phyloP scores from a whole-genome alignment of 1,284 basidiomycete genomes.

The Kalmanozyma brasiliensis region DNA sequence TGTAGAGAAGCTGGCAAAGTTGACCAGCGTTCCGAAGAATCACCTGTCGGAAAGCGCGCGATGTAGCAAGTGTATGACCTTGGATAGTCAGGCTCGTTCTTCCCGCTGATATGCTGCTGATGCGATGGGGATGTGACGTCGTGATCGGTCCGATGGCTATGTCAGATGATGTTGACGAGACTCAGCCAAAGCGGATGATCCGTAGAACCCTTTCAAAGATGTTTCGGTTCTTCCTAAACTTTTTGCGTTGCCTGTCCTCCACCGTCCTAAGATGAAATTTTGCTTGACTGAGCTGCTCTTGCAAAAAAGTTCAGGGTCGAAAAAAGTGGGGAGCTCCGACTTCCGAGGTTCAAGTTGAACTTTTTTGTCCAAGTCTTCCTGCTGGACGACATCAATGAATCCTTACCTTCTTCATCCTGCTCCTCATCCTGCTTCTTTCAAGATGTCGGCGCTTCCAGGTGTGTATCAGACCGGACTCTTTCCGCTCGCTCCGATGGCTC shows the following conservation, averaged over 20 bases:
- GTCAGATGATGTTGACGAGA: conserved; percentile 1
- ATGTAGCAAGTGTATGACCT: not conserved
- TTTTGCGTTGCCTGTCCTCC: conserved; percentile 25
- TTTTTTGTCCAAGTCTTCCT: conserved; percentile 18
- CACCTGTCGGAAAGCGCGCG: not conserved
- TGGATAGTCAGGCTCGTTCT: too few species aligned
- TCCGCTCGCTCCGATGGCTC: too few species aligned
- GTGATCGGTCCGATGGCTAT: too few species aligned
- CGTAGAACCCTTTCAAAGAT: not conserved
- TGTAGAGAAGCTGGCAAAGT: not conserved
- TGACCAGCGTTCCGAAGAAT: not conserved
- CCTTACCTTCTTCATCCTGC: not conserved
- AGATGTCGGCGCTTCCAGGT: conserved; percentile 37
- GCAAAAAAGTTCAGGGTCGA: conserved; percentile 8
- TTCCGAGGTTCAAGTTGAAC: conserved; percentile 26
- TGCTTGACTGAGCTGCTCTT: not conserved
- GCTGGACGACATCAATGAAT: conserved; percentile 6
- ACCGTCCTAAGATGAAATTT: conserved; percentile 30
- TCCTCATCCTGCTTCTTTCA: not conserved
- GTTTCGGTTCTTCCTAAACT: conserved; percentile 17
- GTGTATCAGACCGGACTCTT: too few species aligned
- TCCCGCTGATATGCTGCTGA: too few species aligned
- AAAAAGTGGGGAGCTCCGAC: conserved; percentile 20
- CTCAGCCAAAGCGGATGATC: not conserved
- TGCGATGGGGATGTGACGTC: too few species aligned